Percentiles rank a stretch among this genome's conserved stretches.
phyloP scores from a whole-genome alignment of 2,329 filamentous ascomycete species.

The Trichoderma afroharzianum region DNA sequence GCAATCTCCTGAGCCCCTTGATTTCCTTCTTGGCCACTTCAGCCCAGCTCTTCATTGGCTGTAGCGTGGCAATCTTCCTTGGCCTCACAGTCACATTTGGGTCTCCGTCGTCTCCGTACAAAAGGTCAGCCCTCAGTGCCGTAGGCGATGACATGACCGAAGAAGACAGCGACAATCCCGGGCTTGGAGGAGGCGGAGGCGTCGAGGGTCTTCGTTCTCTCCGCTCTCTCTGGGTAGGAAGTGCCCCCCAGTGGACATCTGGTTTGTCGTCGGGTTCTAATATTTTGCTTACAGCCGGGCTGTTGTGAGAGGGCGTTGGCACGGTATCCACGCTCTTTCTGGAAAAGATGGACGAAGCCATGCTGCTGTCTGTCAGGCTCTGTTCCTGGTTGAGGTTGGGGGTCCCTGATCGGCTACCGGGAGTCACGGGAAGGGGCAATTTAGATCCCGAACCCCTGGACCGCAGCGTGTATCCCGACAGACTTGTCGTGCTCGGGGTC shows the following conservation, averaged over 20 bases:
- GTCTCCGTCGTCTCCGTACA: constrained; percentile 17
- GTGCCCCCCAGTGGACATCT: constrained; percentile 25
- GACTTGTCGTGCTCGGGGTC: constrained; percentile 27
- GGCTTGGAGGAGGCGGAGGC: constrained; percentile 23
- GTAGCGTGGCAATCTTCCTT: constrained; percentile 30
- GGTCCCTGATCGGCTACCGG: constrained; percentile 33
- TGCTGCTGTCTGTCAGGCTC: constrained; percentile 42
- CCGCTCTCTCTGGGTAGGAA: constrained; percentile 20
- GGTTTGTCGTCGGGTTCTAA: constrained; percentile 18
- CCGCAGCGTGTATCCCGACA: constrained; percentile 30
- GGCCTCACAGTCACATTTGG: constrained; percentile 22
- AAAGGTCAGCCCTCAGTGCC: constrained; percentile 17
- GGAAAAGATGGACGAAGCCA: constrained; percentile 41
- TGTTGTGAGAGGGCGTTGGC: constrained; percentile 31
- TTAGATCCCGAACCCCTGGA: constrained; percentile 38
- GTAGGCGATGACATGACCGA: constrained; percentile 34
- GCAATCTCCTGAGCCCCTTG: background rate
- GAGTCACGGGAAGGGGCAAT: constrained; percentile 38
- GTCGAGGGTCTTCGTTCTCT: constrained; percentile 15
- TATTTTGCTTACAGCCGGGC: constrained; percentile 27
- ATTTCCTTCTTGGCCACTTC: constrained; percentile 33
- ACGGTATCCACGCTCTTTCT: constrained; percentile 34
- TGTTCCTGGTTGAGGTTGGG: constrained; percentile 35
- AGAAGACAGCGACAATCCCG: constrained; percentile 26
- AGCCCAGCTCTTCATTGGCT: constrained; percentile 39